Base-by-base conservation (phyloP, 306 rosid genomes). In the Elaeagnus macrophylla region DNA sequence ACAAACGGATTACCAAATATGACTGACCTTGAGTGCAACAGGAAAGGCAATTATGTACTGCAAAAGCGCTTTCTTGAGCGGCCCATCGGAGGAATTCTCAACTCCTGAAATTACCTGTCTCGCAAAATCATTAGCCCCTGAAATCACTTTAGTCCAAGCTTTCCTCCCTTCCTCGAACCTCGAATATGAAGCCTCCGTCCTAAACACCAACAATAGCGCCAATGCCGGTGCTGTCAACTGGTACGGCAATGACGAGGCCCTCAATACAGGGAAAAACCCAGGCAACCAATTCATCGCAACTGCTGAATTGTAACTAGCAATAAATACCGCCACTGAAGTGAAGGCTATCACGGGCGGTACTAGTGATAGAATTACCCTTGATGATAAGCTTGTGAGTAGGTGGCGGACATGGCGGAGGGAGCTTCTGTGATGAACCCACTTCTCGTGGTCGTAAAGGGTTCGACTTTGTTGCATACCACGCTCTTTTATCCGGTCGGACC, bases 151-250 rank as follows among this genome's bases (percentile, higher is more conserved):
- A 17, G 80, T 83, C 97, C 97, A 89, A 0, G 93, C 89, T 61
- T 79, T 89, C 79, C 83, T 80, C 57, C 97, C 97, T 54, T 89
- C 97, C 32, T 80, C 81, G 25, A 72, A 89, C 54, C 97, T 74
- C 17, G 95, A 45, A 40, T 89, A 89, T 1, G 97, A 85, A 2
- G 97, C 97, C 60, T 89, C 97, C 1, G 97, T 89, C 25, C 97
- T 62, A 58, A 89, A 89, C 51, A 89, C 97, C 57, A 89, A 62
- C 67, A 89, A 61, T 32, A 89, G 79, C 1, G 95, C 97, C 68
- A 89, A 64, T 0, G 97, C 97, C 12, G 97, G 87, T 0, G 97
- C 97, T 5, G 94, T 89, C 60, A 89, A 70, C 70, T 89, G 95
- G 70, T 85, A 89, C 3, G 97, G 95, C 60, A 89, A 69, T 0